These are phyloP conservation scores for Colletotrichum sp. DNA, from an alignment of 2,329 filamentous ascomycete genomes.

Conservation along the genomic window DNA sequence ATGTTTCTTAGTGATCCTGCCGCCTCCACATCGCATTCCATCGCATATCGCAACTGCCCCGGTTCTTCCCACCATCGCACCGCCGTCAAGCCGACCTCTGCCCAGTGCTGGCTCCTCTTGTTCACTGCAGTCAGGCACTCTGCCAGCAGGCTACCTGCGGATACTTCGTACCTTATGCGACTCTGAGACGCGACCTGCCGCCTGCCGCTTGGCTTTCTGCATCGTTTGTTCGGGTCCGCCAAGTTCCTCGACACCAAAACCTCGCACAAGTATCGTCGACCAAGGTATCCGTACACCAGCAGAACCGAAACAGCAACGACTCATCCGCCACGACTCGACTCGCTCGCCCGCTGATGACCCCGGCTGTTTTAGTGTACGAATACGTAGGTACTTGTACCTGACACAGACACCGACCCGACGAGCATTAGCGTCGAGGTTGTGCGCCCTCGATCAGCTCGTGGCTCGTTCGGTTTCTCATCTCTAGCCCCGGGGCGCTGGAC, in stretches of 20 bases:
- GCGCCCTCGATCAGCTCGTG: background rate
- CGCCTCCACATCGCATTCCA: background rate
- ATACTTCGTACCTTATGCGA: background rate
- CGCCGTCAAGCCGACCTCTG: background rate
- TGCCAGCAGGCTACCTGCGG: background rate
- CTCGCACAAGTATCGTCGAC: background rate
- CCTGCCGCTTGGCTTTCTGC: background rate
- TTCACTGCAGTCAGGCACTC: background rate
- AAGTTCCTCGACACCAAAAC: background rate
- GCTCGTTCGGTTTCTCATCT: background rate
- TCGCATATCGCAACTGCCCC: background rate
- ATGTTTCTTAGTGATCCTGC: constrained; percentile 18
- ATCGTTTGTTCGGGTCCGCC: background rate
- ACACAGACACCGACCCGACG: background rate
- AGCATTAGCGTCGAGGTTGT: background rate
- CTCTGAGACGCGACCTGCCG: background rate
- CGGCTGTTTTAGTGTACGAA: background rate
- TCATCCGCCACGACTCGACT: background rate
- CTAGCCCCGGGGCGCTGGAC: background rate
- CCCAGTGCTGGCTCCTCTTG: background rate
- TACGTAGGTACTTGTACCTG: background rate
- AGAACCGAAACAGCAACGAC: background rate
- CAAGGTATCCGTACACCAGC: background rate
- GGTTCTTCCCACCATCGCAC: constrained; percentile 8
- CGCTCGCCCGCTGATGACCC: background rate